Evolutionary conservation across 176 grass and related monocot species (phyloP), one percentile per base, ranked within the genome.

Genomic region (Triticum monococcum): DNA sequence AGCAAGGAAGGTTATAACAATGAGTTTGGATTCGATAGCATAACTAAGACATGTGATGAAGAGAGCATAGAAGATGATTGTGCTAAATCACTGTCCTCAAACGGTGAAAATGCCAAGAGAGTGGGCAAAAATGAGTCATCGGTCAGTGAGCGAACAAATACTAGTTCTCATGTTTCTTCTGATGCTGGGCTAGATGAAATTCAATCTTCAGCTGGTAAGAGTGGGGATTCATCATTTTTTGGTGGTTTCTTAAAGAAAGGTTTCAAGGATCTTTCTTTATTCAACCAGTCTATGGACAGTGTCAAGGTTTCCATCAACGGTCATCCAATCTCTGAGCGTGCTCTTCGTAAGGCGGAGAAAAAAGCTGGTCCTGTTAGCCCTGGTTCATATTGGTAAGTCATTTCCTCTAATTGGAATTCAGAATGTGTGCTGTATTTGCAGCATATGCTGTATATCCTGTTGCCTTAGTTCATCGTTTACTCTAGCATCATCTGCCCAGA

Each of bases 341-440:
- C 86, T 80, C 86, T 96, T 81, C 86, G 88, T 79, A 93, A 90
- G 67, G 93, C 93, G 45, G 96, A 98, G 87, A 92, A 94, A 85
- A 90, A 96, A 84, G 86, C 92, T 66, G 96, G 96, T 36, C 90
- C 82, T 26, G 83, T 98, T 59, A 64, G 81, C 88, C 93, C 91
- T 79, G 96, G 96, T 88, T 89, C 92, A 69, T 98, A 98, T 79
- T 98, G 96, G 96, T 96, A 91, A 94, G 78, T 79, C 30, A 86
- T 26, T 66, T 84, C 7, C 14, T 64, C 30, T 2, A 26, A 28
- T 7, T 63, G 52, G 38, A 50, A 17, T 77, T 81, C 8, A 30
- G 5, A 88, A 14, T 13, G 3, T 22, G 33, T 84, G 4, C 18
- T 84, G 37, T 31, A 62, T 86, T 62, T 50, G 2, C 24, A 82